Base-by-base conservation (phyloP, 257 asterid genomes). In the Anisodus acutangulus region DNA sequence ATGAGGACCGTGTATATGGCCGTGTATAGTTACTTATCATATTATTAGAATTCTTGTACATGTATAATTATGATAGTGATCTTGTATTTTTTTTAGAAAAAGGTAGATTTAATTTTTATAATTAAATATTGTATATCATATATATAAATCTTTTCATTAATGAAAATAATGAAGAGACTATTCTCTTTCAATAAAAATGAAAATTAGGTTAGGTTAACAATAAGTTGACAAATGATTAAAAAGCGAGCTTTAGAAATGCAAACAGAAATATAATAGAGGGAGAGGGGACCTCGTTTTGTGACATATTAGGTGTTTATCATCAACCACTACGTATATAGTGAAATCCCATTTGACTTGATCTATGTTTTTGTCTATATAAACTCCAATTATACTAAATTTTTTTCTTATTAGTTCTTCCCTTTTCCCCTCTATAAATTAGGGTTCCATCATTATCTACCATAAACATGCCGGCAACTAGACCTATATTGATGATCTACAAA, bases 141-240 rank as follows among this genome's bases (percentile, higher is more conserved):
- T 22, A 22, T 22, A 22, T 22, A 22, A 22, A 22, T 0, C 0
- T 22, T 22, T 22, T 22, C 26, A 22, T 22, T 22, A 22, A 22
- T 22, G 26, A 22, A 22, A 22, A 22, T 22, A 22, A 22, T 22
- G 26, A 22, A 22, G 26, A 22, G 26, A 22, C 0, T 22, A 22
- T 22, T 22, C 26, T 22, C 26, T 22, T 22, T 22, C 26, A 22
- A 31, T 51, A 0, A 49, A 49, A 76, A 76, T 76, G 81, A 76
- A 8, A 76, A 6, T 51, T 76, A 78, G 64, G 26, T 78, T 78
- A 78, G 82, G 82, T 78, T 78, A 78, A 8, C 82, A 53, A 78
- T 31, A 78, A 78, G 82, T 78, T 78, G 82, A 78, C 82, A 78
- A 78, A 78, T 78, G 49, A 78, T 26, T 78, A 51, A 26, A 53